Conservation (phyloP, 1,139 yeast species). For the Yamadazyma triangularis region DNA sequence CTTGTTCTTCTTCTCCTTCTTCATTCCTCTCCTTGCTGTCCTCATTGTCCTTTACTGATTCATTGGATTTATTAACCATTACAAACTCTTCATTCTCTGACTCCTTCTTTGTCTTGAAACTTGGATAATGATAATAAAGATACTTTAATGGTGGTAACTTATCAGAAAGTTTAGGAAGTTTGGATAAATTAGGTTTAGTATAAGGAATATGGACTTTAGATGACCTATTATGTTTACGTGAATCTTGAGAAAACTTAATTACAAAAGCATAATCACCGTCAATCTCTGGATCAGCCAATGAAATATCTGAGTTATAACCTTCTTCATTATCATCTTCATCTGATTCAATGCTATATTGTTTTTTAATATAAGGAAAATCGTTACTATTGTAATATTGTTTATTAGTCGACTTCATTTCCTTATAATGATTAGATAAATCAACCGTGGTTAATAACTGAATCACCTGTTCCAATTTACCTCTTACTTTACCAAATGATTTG, state of each 20-base stretch:
- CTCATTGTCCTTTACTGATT: background rate
- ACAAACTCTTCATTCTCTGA: constrained; percentile 2
- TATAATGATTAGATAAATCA: constrained; percentile 21
- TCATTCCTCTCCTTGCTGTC: background rate
- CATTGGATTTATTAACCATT: background rate
- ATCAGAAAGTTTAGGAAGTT: constrained; percentile 24
- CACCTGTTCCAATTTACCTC: constrained; percentile 49
- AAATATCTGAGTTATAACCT: constrained; percentile 44
- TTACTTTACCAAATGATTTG: constrained; percentile 46
- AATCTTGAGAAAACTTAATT: constrained; percentile 30
- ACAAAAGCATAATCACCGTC: constrained; percentile 49
- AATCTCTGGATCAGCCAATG: constrained; percentile 49
- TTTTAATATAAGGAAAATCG: constrained; percentile 27
- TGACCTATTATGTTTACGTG: constrained; percentile 3
- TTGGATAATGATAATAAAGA: constrained; percentile 28
- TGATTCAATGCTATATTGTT: background rate
- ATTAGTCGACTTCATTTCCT: constrained; percentile 13
- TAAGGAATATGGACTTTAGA: constrained; percentile 23
- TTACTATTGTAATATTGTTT: constrained; percentile 20
- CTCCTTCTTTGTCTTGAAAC: constrained; percentile 4
- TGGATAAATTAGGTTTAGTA: constrained; percentile 26
- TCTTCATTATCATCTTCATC: constrained; percentile 11
- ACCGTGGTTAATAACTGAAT: constrained; percentile 22
- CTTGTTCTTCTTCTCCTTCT: constrained; percentile 1
- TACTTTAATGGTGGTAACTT: constrained; percentile 26